Evolutionary conservation across 2,329 filamentous ascomycete genomes (phyloP).

Genomic region (Aspergillus spinulosporus): DNA sequence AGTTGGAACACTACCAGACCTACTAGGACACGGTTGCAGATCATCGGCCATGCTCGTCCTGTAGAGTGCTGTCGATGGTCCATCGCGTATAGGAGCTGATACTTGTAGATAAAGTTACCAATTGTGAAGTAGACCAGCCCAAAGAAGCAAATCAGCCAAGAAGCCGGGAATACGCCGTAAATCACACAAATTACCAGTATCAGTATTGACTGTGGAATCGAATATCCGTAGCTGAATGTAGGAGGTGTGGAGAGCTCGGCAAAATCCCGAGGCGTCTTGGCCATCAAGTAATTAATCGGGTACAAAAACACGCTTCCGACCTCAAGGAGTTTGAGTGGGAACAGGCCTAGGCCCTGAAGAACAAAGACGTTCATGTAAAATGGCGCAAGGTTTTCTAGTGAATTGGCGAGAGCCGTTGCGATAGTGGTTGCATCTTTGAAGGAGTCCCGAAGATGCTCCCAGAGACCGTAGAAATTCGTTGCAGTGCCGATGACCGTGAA

Average conservation of each 20-base stretch:
- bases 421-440: conserved; percentile 78
- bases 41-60: conserved; percentile 92
- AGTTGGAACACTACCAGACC: conserved; percentile 87
- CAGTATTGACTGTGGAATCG: conserved; percentile 85
- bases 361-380: conserved; percentile 97
- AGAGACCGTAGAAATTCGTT: conserved; percentile 68
- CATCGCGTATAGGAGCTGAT: conserved; percentile 97
- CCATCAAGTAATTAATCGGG: conserved; percentile 73
- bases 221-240: conserved; percentile 93
- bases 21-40: conserved; percentile 85
- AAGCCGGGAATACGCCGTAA: conserved; percentile 81
- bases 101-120: conserved; percentile 54
- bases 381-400: conserved; percentile 70
- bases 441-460: conserved; percentile 65
- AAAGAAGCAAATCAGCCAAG: conserved; percentile 77
- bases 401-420: conserved; percentile 70
- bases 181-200: conserved; percentile 95
- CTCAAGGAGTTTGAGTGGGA: conserved; percentile 87
- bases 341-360: conserved; percentile 87
- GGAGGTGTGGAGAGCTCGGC: conserved; percentile 79
- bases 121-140: conserved; percentile 64
- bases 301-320: conserved; percentile 83
- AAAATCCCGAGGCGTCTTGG: conserved; percentile 87
- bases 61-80: conserved; percentile 74
- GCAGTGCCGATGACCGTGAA: conserved; percentile 86